Conservation (phyloP, 352 stramenopile genomes). For the Pythium utonaiense region DNA sequence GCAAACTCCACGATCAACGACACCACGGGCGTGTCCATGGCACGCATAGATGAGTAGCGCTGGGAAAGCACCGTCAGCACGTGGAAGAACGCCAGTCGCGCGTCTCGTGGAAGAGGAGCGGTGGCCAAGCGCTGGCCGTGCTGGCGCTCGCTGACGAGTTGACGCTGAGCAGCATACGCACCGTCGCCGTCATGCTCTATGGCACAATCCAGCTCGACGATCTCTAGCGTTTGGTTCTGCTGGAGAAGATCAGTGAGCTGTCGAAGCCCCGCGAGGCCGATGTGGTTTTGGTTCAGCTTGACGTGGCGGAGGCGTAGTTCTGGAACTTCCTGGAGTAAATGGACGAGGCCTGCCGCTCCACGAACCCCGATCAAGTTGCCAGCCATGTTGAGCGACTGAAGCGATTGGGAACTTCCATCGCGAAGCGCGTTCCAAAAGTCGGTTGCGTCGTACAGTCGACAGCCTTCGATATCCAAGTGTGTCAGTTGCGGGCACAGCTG, state of each 20-base stretch:
- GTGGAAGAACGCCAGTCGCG: slow-evolving; percentile 7
- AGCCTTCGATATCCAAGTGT: slow-evolving; percentile 16
- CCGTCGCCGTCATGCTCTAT: background rate
- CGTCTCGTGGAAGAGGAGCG: background rate
- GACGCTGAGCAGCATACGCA: slow-evolving; percentile 3
- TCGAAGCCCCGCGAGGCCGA: background rate
- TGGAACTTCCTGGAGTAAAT: background rate
- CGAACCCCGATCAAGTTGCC: slow-evolving; percentile 5
- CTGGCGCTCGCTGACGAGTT: background rate
- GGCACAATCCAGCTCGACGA: slow-evolving; percentile 3
- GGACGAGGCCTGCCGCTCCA: background rate
- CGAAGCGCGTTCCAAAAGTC: background rate
- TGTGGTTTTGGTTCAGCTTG: slow-evolving; percentile 4
- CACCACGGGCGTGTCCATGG: slow-evolving; percentile 8
- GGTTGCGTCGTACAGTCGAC: background rate
- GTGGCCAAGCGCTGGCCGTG: background rate
- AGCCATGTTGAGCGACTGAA: slow-evolving; percentile 2
- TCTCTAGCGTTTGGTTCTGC: background rate
- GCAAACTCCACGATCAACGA: slow-evolving; percentile 16
- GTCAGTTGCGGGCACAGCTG: background rate
- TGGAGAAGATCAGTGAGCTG: background rate
- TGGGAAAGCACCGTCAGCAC: background rate
- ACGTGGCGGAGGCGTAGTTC: slow-evolving; percentile 6
- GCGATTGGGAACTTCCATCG: background rate
- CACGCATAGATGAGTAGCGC: background rate